Evolutionary conservation across 2,329 filamentous ascomycete species (phyloP).

Genomic region (Aspergillus arachidicola): DNA sequence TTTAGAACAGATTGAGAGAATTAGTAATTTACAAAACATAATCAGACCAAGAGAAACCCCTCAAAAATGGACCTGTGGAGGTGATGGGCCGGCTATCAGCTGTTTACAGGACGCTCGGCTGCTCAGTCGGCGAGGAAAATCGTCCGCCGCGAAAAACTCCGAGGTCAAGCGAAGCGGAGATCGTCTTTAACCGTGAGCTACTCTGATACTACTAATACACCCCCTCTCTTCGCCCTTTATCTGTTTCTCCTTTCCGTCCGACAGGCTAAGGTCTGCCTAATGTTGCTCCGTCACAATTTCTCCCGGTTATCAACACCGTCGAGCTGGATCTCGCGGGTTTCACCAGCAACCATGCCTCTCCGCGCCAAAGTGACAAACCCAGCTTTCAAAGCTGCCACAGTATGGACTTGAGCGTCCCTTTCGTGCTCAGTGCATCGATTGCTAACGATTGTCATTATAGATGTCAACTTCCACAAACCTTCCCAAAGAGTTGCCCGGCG

Average conservation of each 20-base stretch:
- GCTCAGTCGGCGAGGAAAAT: constrained; percentile 22
- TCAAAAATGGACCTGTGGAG: background rate
- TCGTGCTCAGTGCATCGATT: background rate
- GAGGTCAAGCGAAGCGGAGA: constrained; percentile 35
- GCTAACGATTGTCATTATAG: constrained; percentile 28
- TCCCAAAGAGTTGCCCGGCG: constrained; percentile 61
- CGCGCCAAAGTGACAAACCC: constrained; percentile 72
- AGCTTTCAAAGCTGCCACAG: constrained; percentile 52
- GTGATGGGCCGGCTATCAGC: background rate
- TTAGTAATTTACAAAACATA: background rate
- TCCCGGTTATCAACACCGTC: constrained; percentile 44
- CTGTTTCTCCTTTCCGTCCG: constrained; percentile 12
- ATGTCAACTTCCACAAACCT: constrained; percentile 44
- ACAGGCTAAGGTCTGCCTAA: constrained; percentile 34
- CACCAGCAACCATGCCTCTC: constrained; percentile 69
- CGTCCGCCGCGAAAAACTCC: constrained; percentile 29
- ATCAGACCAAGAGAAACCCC: background rate
- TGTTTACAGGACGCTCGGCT: constrained; percentile 10
- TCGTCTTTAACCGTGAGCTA: constrained; percentile 27
- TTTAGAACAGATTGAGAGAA: background rate
- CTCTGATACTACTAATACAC: constrained; percentile 17
- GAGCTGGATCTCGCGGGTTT: constrained; percentile 51
- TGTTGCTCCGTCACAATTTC: constrained; percentile 47
- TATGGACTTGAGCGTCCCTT: constrained; percentile 51
- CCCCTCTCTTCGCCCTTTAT: constrained; percentile 18